Evolutionary conservation across 805 yeast species (phyloP).

Genomic region (Limtongia smithiae): DNA sequence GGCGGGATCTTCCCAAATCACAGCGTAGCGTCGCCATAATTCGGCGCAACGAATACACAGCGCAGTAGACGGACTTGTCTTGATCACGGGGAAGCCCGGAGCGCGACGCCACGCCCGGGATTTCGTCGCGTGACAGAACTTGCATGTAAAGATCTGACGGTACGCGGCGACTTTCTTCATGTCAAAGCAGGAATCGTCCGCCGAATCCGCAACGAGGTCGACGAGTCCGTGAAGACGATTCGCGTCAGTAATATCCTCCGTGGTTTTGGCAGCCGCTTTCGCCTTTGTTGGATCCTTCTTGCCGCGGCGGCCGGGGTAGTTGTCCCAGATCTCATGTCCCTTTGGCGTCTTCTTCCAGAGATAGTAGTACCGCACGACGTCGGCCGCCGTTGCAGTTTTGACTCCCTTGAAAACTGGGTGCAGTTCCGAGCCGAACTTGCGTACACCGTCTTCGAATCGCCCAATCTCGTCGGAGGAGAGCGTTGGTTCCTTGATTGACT

Average conservation of each 20-base stretch:
- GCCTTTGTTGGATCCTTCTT: slow-evolving; percentile 47
- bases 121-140: slow-evolving; percentile 59
- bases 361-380: slow-evolving; percentile 83
- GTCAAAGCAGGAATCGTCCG: slow-evolving; percentile 72
- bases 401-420: slow-evolving; percentile 69
- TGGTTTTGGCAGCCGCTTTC: slow-evolving; percentile 28
- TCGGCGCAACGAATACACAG: slow-evolving; percentile 84
- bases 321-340: slow-evolving; percentile 80
- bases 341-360: slow-evolving; percentile 83
- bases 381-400: slow-evolving; percentile 66
- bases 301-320: slow-evolving; percentile 64
- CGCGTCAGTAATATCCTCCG: slow-evolving; percentile 30
- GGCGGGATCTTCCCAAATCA: slow-evolving; percentile 76
- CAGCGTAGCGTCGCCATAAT: slow-evolving; percentile 87
- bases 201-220: slow-evolving; percentile 58
- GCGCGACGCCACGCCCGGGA: slow-evolving; percentile 67
- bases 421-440: slow-evolving; percentile 70
- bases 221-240: slow-evolving; percentile 29
- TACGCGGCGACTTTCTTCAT: slow-evolving; percentile 45
- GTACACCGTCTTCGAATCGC: slow-evolving; percentile 72
- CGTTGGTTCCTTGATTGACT: slow-evolving; percentile 70
- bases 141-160: slow-evolving; percentile 54
- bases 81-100: slow-evolving; percentile 54
- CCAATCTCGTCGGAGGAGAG: slow-evolving; percentile 59
- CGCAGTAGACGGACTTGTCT: slow-evolving; percentile 47